Evolutionary conservation across 768 basidiomycete species (phyloP).

Genomic region (Dentipellis fragilis): DNA sequence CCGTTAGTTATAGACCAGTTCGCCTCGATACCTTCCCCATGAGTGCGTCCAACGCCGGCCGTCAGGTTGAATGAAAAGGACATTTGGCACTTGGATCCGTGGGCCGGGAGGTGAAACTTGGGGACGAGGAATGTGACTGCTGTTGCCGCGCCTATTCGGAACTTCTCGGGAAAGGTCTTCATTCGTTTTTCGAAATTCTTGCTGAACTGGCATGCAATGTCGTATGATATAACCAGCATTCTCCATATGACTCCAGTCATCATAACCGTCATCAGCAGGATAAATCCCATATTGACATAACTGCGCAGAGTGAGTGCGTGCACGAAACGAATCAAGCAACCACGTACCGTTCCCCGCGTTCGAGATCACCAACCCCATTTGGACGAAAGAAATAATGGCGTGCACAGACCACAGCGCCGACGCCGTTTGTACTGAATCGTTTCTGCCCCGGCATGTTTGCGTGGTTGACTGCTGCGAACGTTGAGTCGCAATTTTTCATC

Average conservation of each 20-base stretch:
- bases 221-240: not conserved
- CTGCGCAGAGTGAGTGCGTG: not conserved
- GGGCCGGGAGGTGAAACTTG: slow-evolving; percentile 13
- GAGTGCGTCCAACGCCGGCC: too few relatives aligned
- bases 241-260: not conserved
- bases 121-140: not conserved
- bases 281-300: slow-evolving; percentile 17
- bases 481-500: slow-evolving; percentile 1
- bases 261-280: slow-evolving; percentile 6
- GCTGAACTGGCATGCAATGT: slow-evolving; percentile 1
- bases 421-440: slow-evolving; percentile 5
- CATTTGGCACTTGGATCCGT: slow-evolving; percentile 10
- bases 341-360: not conserved
- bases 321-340: too few relatives aligned
- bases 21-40: too few relatives aligned
- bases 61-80: not conserved
- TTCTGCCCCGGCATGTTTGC: slow-evolving; percentile 3
- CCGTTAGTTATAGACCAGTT: slow-evolving; percentile 1
- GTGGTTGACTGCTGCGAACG: slow-evolving; percentile 1
- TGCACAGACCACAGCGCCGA: slow-evolving; percentile 7
- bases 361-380: not conserved
- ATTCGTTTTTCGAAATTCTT: slow-evolving; percentile 1
- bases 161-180: not conserved
- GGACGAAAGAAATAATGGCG: not conserved
- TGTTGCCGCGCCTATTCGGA: not conserved